A percentile compares a stretch with the other conserved stretches of the same genome.
Evolutionary conservation across 2,329 filamentous ascomycete species (phyloP).

Genomic region (Verticillium longisporum): DNA sequence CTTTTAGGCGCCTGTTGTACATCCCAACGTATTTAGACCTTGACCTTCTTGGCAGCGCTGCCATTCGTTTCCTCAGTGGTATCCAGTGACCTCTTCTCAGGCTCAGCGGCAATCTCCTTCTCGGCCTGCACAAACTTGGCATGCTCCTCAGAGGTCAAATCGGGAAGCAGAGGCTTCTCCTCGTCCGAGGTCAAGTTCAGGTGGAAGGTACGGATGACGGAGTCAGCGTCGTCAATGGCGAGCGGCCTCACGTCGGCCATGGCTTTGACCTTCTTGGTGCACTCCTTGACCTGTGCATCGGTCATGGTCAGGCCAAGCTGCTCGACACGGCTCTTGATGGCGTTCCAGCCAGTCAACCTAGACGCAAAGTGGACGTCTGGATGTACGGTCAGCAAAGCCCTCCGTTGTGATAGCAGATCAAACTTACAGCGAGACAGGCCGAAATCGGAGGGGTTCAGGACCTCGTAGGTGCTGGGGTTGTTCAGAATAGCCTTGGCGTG

Average conservation of each 20-base stretch:
- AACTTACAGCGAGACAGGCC: constrained; percentile 57
- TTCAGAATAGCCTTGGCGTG: constrained; percentile 78
- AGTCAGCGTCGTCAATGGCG: constrained; percentile 86
- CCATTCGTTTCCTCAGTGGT: constrained; percentile 6
- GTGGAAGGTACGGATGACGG: constrained; percentile 78
- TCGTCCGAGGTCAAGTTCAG: constrained; percentile 21
- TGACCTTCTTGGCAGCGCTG: constrained; percentile 11
- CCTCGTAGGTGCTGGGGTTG: constrained; percentile 79
- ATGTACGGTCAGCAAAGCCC: background rate
- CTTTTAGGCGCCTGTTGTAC: background rate
- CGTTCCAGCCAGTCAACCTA: constrained; percentile 86
- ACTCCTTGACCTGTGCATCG: constrained; percentile 70
- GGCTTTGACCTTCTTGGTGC: constrained; percentile 87
- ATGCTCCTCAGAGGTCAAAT: constrained; percentile 11
- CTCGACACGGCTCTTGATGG: constrained; percentile 82
- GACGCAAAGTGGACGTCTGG: constrained; percentile 80
- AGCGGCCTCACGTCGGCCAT: constrained; percentile 80
- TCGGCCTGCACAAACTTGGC: constrained; percentile 13
- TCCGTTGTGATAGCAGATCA: background rate
- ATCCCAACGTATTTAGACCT: constrained; percentile 5
- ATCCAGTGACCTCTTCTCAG: constrained; percentile 12
- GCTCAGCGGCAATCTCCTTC: constrained; percentile 12
- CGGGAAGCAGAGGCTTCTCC: constrained; percentile 12
- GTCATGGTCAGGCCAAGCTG: constrained; percentile 77
- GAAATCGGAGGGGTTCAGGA: constrained; percentile 81